These are phyloP conservation scores for Lippia alba DNA, from an alignment of 305 asterid species.

Conservation along the genomic window DNA sequence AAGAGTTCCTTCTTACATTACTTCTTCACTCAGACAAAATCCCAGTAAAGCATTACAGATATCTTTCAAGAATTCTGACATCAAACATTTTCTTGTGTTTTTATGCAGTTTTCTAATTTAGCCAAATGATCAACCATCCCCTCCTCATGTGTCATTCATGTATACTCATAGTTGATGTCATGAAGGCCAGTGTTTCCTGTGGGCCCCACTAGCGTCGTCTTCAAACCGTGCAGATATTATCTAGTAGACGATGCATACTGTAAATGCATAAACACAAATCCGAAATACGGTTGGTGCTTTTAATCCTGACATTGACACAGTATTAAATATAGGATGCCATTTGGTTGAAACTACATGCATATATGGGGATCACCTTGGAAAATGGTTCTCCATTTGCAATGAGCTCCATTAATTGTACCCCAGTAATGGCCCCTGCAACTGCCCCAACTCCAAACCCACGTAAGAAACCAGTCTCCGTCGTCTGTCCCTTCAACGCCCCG, in stretches of 20 bases:
- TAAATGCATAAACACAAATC: not conserved
- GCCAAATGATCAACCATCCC: not conserved
- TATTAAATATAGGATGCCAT: not conserved
- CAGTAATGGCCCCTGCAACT: conserved; percentile 74
- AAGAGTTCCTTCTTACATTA: not conserved
- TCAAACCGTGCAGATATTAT: not conserved
- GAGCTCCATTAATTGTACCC: conserved; percentile 71
- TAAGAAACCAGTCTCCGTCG: conserved; percentile 75
- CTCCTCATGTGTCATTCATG: too few relatives aligned
- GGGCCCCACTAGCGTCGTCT: not conserved
- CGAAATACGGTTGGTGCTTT: conserved; percentile 23
- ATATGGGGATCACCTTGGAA: conserved; percentile 57
- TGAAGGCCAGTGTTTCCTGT: not conserved
- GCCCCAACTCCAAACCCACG: conserved; percentile 81
- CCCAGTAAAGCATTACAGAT: not conserved
- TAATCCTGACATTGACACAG: conserved; percentile 30
- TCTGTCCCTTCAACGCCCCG: conserved; percentile 85
- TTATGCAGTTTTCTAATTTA: not conserved
- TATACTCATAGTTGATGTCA: not conserved
- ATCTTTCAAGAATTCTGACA: not conserved
- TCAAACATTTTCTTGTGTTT: too few relatives aligned
- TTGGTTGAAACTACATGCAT: not conserved
- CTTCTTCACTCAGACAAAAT: conserved; percentile 1
- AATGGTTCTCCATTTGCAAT: conserved; percentile 68
- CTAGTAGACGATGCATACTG: not conserved